Evolutionary conservation across 768 basidiomycete species (phyloP), one percentile per base, ranked within the genome.

Genomic region (Tricholoma bakamatsutake): DNA sequence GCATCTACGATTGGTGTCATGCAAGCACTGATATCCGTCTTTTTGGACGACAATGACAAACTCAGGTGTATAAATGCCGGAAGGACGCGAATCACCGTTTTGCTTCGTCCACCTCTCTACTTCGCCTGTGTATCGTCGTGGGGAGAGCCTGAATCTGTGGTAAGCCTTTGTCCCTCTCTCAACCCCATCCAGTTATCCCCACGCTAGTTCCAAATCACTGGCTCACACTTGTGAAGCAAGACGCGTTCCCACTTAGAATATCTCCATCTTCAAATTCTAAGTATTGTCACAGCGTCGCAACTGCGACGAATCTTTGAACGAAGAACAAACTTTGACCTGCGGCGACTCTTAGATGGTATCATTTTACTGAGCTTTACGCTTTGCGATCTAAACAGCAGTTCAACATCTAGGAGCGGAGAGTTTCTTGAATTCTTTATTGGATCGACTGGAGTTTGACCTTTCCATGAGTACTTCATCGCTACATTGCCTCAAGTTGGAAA

Each of bases 81-180:
- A 28, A 73, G 74, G n/a, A 82, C 85, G 5, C 80, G 85, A 50
- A 96, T 99, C 55, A 87, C 88, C 0, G 96, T 99, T 68, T 71
- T 95, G 6, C 77, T 95, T 49, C 84, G 93, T 30, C 67, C 90
- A 5, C 97, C 97, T 3, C 71, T 99, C 17, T 98, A 98, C 70
- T 91, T 95, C 64, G 93, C 87, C 28, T 95, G 90, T 59, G 86
- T 85, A 11, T 94, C 93, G 18, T 84, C 88, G 10, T 96, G 92
- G 91, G 90, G 90, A 11, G 97, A 98, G 70, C 96, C 97, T 0
- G 97, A 98, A 71, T 91, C 89, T 58, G 87, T 98, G 60, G 95
- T 98, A 73, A 73, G 92, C 42, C 39, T 33, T 37, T 6, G 24
- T 76, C 51, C 11, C 49, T 50, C 27, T 50, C 37, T 31, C 11